Evolutionary conservation across 805 yeast species (phyloP).

Genomic region (Candida saitoana): DNA sequence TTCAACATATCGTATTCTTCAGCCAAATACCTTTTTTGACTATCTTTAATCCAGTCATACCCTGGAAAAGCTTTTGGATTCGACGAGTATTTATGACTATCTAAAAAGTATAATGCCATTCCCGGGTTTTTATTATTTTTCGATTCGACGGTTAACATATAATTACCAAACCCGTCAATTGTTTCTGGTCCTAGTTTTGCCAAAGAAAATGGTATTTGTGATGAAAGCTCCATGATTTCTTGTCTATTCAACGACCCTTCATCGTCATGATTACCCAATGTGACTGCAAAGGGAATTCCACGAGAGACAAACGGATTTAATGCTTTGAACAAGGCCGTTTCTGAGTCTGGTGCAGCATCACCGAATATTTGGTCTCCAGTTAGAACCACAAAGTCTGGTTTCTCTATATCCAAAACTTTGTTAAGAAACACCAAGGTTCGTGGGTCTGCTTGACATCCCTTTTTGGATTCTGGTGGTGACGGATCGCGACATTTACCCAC

Average conservation of each 20-base stretch:
- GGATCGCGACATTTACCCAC: conserved; percentile 77
- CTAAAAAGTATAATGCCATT: conserved; percentile 69
- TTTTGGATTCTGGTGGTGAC: conserved; percentile 45
- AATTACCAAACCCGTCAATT: conserved; percentile 83
- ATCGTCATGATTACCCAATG: conserved; percentile 92
- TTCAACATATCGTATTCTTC: conserved; percentile 23
- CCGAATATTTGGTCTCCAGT: conserved; percentile 95
- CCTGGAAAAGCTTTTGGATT: conserved; percentile 68
- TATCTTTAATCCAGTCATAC: conserved; percentile 79
- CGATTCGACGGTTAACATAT: conserved; percentile 50
- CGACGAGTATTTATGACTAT: conserved; percentile 73
- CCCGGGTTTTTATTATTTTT: conserved; percentile 36
- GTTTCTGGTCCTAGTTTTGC: conserved; percentile 60
- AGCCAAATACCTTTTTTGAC: conserved; percentile 59
- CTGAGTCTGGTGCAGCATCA: conserved; percentile 70
- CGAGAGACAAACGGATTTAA: conserved; percentile 63
- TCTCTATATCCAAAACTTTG: conserved; percentile 63
- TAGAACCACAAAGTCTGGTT: conserved; percentile 79
- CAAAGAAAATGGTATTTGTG: conserved; percentile 63
- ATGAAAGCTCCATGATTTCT: conserved; percentile 55
- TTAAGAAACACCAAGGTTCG: conserved; percentile 62
- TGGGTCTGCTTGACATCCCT: conserved; percentile 72
- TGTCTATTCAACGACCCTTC: conserved; percentile 67
- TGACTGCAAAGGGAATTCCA: conserved; percentile 77
- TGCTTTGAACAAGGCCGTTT: conserved; percentile 76